Evolutionary conservation across 139 green algal species (phyloP), one percentile per base, ranked within the genome.

Genomic region (Edaphochlamys debaryana): DNA sequence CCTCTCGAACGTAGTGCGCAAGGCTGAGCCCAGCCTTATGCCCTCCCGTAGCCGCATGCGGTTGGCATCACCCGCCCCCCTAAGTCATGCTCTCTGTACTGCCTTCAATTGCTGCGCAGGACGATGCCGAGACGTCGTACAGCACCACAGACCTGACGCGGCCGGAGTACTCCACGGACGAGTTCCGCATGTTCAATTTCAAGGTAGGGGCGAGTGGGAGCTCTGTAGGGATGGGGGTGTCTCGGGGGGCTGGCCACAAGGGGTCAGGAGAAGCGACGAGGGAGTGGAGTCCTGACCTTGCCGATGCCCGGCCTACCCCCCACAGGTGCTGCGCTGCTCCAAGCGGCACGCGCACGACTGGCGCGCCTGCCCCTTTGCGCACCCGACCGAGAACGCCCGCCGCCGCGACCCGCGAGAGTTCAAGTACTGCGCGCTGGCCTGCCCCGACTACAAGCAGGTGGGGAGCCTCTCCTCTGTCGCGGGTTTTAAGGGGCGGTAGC

Each of bases 331-430:
- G 58, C 88, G 92, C 40, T 98, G 95, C 86, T 92, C 88, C 75
- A 96, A 96, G 89, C 91, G 93, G 52, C 96, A 92, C 73, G 92
- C 94, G 41, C 97, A 99, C 81, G 97, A 99, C 87, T 99, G 97
- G 97, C 95, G 96, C 7, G 89, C 95, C 6, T 99, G 97, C 88
- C 97, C 97, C 15, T 99, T 98, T 87, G 93, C 96, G 19, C 97
- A 99, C 86, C 95, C 97, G 4, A 98, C 95, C 0, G 97, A 99
- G 90, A 99, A 99, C 81, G 97, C 97, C 0, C 86, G 95, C 29
- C 89, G 97, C 15, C 91, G 97, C 8, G 97, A 99, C 89, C 96
- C 97, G 0, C 89, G 95, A 3, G 83, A 95, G 48, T 95, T 95
- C 86, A 87, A 87, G 52, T 99, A 99, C 94, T 94, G 93, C 80